Evolutionary conservation across 148 eudicot species (phyloP), one percentile per base, ranked within the genome.

Genomic region (Fagopyrum esculentum): DNA sequence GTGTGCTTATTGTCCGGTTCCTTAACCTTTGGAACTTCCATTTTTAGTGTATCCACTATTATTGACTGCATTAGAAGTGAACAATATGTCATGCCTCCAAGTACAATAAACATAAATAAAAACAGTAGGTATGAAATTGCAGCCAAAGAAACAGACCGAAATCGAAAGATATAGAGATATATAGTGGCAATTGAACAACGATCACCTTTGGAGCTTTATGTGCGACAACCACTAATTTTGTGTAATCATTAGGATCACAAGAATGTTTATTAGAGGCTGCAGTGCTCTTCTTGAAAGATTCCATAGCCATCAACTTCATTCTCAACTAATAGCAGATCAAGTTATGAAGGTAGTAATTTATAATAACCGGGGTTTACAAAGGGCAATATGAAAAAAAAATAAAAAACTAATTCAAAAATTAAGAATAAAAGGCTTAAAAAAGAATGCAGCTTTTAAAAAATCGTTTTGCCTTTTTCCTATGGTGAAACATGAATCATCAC

Each of bases 291-390:
- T 6, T 79, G 15, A 59, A 75, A 61, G 70, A 75, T 49, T 74
- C 75, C 74, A 55, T 45, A 66, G 56, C 79, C 45, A 69, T 61
- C 76, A 76, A 69, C 74, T 74, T 54, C 76, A 72, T 73, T 78
- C 78, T 78, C 83, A 56, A 76, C 72, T 77, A 90, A 70, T 19
- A 87, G 70, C 74, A 81, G n/a, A n/a, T n/a, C n/a, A 88, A 89
- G 1, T 30, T 30, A 84, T 71, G 83, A 79, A 76, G 94, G 93
- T 71, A 95, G 81, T 83, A n/a, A n/a, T n/a, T n/a, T n/a, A n/a
- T n/a, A n/a, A n/a, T n/a, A n/a, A n/a, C n/a, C n/a, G n/a, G n/a
- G n/a, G n/a, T n/a, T n/a, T n/a, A n/a, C n/a, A n/a, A n/a, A n/a
- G n/a, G n/a, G n/a, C n/a, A n/a, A n/a, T n/a, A n/a, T n/a, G n/a